A percentile compares a stretch with the other conserved stretches of the same genome.
Evolutionary conservation across 495 filamentous ascomycete genomes (phyloP).

Genomic region (Pyrenula aspistea): DNA sequence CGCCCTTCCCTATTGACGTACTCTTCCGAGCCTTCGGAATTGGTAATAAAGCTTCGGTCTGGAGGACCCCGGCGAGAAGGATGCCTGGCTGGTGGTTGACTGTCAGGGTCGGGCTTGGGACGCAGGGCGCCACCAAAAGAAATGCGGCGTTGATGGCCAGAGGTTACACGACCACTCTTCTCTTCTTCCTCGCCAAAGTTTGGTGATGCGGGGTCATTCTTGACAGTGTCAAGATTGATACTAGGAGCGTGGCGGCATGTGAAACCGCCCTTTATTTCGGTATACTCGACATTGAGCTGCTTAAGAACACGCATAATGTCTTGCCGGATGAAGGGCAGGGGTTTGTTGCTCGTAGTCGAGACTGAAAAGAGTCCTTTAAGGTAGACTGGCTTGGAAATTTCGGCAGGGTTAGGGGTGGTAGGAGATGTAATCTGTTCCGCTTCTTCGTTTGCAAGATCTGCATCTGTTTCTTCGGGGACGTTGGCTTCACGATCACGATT

Average conservation of each 20-base stretch:
- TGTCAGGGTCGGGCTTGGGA: constrained; percentile 41
- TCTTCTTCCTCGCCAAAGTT: constrained; percentile 13
- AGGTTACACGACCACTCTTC: constrained; percentile 34
- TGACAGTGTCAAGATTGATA: constrained; percentile 71
- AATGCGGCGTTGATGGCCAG: constrained; percentile 62
- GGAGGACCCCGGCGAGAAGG: constrained; percentile 29
- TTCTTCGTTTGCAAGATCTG: constrained; percentile 43
- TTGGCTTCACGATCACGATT: constrained; percentile 41
- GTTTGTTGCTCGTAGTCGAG: constrained; percentile 87
- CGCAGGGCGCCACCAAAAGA: constrained; percentile 65
- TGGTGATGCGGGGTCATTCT: constrained; percentile 42
- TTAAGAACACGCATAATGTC: constrained; percentile 89
- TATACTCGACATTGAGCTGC: constrained; percentile 77
- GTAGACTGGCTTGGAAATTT: constrained; percentile 76
- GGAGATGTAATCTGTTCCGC: constrained; percentile 23
- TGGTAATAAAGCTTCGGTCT: constrained; percentile 59
- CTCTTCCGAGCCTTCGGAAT: constrained; percentile 70
- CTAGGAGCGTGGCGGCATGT: constrained; percentile 76
- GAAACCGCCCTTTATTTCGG: constrained; percentile 90
- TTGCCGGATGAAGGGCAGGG: constrained; percentile 66
- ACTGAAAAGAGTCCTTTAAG: constrained; percentile 98
- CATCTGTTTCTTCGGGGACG: constrained; percentile 59
- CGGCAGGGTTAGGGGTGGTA: constrained; percentile 24
- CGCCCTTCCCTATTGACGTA: constrained; percentile 25
- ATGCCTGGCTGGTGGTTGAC: constrained; percentile 18